Evolutionary conservation across 2,329 filamentous ascomycete species (phyloP).

Genomic region (Curvularia verruculosa): DNA sequence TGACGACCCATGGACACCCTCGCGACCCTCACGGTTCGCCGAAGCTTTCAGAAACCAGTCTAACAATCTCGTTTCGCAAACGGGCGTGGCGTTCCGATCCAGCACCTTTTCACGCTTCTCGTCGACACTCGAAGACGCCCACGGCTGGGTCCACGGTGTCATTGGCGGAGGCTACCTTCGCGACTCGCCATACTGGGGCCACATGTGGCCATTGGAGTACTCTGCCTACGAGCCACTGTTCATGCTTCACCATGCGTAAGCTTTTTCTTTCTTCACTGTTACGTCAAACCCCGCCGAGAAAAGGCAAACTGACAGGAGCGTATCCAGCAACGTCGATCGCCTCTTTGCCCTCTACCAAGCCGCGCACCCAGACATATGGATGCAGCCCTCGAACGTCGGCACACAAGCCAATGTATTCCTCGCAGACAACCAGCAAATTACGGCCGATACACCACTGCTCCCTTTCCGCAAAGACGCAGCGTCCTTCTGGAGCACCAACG

Average conservation of each 20-base stretch:
- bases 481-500: constrained; percentile 41
- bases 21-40: constrained; percentile 22
- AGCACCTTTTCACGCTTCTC: constrained; percentile 44
- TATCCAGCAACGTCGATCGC: constrained; percentile 43
- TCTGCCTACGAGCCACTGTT: constrained; percentile 77
- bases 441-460: constrained; percentile 54
- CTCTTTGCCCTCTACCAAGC: constrained; percentile 76
- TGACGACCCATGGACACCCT: constrained; percentile 23
- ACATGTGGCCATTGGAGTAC: constrained; percentile 73
- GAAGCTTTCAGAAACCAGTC: constrained; percentile 20
- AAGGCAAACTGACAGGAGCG: background rate
- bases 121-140: constrained; percentile 30
- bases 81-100: constrained; percentile 12
- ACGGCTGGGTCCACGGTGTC: constrained; percentile 46
- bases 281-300: background rate
- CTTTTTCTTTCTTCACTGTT: constrained; percentile 4
- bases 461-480: constrained; percentile 37
- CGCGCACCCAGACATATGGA: constrained; percentile 70
- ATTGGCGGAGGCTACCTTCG: constrained; percentile 51
- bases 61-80: constrained; percentile 48
- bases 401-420: constrained; percentile 48
- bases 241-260: constrained; percentile 50
- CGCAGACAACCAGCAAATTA: constrained; percentile 48
- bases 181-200: constrained; percentile 53
- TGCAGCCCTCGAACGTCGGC: constrained; percentile 55